phyloP scores from a whole-genome alignment of 2,329 filamentous ascomycete species.

The Ramularia collo-cygni region DNA sequence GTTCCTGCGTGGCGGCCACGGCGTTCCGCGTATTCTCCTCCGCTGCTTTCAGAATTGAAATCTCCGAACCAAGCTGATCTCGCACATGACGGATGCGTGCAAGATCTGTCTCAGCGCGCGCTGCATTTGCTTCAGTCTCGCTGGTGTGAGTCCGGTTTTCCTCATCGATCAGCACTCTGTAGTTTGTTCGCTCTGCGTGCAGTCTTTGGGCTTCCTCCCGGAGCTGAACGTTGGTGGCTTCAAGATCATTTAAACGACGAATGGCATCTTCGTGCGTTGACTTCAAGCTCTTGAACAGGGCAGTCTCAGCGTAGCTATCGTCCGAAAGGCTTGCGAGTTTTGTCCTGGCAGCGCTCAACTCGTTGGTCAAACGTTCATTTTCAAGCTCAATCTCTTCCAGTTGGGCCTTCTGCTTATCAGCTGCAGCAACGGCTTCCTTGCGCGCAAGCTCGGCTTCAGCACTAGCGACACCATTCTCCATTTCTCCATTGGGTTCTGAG shows the following conservation, averaged over 20 bases:
- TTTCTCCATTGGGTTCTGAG: constrained; percentile 43
- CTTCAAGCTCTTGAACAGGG: constrained; percentile 88
- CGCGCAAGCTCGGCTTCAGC: constrained; percentile 68
- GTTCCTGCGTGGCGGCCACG: constrained; percentile 67
- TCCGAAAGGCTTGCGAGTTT: constrained; percentile 69
- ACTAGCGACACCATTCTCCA: constrained; percentile 49
- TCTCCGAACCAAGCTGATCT: constrained; percentile 79
- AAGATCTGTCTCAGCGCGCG: constrained; percentile 74
- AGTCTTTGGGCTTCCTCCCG: constrained; percentile 79
- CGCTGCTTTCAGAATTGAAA: constrained; percentile 68
- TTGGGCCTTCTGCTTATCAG: constrained; percentile 82
- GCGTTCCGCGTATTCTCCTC: constrained; percentile 70
- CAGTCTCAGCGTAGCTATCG: constrained; percentile 87
- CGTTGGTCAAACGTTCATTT: constrained; percentile 66
- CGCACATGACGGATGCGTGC: constrained; percentile 75
- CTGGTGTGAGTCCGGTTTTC: constrained; percentile 66
- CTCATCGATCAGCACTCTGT: constrained; percentile 71
- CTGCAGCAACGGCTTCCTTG: constrained; percentile 68
- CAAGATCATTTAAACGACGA: constrained; percentile 82
- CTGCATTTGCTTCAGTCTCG: constrained; percentile 76
- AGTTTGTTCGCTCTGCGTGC: constrained; percentile 76
- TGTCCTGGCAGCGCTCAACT: constrained; percentile 66
- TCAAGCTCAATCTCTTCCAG: constrained; percentile 72
- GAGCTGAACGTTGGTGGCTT: constrained; percentile 78
- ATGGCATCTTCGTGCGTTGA: constrained; percentile 87